These are phyloP conservation scores for Salix purpurea DNA, from an alignment of 345 rosid genomes.

Conservation along the genomic window DNA sequence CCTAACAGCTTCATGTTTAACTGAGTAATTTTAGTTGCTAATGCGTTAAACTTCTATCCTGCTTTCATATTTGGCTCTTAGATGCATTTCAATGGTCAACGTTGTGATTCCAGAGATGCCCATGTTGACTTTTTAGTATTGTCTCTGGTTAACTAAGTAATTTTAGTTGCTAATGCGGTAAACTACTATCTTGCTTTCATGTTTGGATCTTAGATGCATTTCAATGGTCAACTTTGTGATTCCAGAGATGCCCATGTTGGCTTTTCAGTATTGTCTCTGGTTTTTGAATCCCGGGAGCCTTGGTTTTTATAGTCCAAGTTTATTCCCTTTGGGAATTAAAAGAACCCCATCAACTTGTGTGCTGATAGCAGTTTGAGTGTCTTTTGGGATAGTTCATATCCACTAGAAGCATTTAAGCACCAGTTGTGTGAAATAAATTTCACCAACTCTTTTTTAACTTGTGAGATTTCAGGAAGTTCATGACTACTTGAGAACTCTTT, in stretches of 20 bases:
- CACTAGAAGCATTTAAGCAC: neutral
- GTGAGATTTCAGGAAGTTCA: constrained; percentile 65
- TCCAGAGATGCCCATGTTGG: neutral
- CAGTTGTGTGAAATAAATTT: neutral
- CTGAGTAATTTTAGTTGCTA: neutral
- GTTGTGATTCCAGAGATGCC: neutral
- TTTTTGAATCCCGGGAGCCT: neutral
- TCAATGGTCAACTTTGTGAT: neutral
- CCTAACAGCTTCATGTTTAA: no score
- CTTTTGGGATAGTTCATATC: neutral
- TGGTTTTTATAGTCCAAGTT: neutral
- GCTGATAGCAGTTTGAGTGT: neutral
- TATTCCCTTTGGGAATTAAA: neutral
- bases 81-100: neutral
- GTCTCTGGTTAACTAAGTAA: neutral
- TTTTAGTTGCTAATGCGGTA: neutral
- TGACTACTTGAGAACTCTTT: constrained; percentile 84
- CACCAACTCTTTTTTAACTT: constrained; percentile 11
- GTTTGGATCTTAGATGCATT: neutral
- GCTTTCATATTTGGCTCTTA: neutral
- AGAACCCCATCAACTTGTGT: neutral
- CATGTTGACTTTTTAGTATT: neutral
- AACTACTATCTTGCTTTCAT: no score
- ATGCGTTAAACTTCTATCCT: neutral
- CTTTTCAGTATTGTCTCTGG: neutral